Base-by-base conservation (phyloP, 2,329 filamentous ascomycete species). In the Calonectria hawksworthii region DNA sequence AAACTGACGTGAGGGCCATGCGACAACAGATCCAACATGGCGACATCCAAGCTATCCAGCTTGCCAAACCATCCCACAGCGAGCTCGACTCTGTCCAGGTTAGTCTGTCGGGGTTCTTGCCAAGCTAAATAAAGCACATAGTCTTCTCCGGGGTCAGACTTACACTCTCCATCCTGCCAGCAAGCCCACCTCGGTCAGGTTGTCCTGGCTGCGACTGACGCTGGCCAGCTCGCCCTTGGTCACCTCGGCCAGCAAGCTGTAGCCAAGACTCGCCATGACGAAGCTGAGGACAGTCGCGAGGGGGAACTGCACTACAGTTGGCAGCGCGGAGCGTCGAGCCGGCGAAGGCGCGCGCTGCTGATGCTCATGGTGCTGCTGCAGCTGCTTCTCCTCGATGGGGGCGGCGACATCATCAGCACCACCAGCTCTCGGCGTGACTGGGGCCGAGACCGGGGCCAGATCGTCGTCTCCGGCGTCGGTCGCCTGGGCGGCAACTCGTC, bases 11-110 rank as follows among this genome's bases (percentile, higher is more conserved):
- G 91, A 54, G 96, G 96, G 26, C 94, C 91, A 85, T 95, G 93
- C 70, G 93, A 93, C 52, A 98, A 87, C 75, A 95, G 83, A 73
- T 91, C 91, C 81, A 95, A 86, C 61, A 91, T 89, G 14, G 90
- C 90, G 66, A 94, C 87, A 83, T 95, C 93, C 83, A 92, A 89
- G 85, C 94, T 92, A 84, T 98, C 95, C 83, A 94, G 94, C 76
- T 92, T 89, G 54, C 92, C 88, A 79, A 90, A 91, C 95, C 95
- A 98, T 61, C 91, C 93, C 61, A 96, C 82, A 30, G 88, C 91
- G 68, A 98, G 88, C 83, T 96, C 93, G 61, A 92, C 84, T 83
- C 91, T 94, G 89, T 9, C 74, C 38, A 67, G 36, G 23, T 26
- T 16, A 50, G 32, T 34, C 51, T 30, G 38, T n/a, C 78, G 36